Percentiles rank a stretch among this genome's conserved stretches.
Conservation (phyloP, 179 eudicot species). For the Spinacia oleracea region DNA sequence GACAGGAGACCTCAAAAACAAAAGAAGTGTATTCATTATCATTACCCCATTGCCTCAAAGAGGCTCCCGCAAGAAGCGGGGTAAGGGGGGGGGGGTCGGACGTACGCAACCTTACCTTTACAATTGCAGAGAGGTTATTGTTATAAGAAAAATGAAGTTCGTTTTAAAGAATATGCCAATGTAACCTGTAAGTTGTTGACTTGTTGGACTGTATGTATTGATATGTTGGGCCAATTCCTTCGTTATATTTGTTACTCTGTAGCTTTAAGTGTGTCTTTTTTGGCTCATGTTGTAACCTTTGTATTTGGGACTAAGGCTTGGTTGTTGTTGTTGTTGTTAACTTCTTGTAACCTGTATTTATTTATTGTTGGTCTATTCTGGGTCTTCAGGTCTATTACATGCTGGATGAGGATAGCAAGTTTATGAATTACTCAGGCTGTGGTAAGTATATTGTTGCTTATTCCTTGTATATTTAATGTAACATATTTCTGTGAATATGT, state of each 20-base stretch:
- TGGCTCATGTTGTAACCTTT: background rate
- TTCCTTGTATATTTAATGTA: constrained; percentile 3
- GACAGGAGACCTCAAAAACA: background rate
- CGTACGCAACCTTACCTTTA: too few relatives aligned
- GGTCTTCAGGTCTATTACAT: constrained; percentile 86
- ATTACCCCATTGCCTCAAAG: too few relatives aligned
- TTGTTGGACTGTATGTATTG: background rate
- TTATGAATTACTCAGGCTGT: constrained; percentile 91
- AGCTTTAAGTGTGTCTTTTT: background rate
- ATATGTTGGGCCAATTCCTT: background rate
- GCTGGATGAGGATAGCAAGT: constrained; percentile 50
- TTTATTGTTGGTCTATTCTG: constrained; percentile 1
- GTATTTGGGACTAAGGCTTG: too few relatives aligned
- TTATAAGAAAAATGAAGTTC: background rate
- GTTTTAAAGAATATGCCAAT: background rate
- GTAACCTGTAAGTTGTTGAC: background rate
- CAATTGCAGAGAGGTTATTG: too few relatives aligned
- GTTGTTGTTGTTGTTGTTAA: too few relatives aligned
- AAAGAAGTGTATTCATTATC: background rate
- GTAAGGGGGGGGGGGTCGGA: too few relatives aligned
- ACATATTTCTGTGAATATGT: background rate
- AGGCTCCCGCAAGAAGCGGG: too few relatives aligned
- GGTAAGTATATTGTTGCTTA: constrained; percentile 47
- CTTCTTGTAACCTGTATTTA: background rate
- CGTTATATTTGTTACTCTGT: background rate